phyloP scores from a whole-genome alignment of 2,329 filamentous ascomycete species.

The Penicillium corylophilum region DNA sequence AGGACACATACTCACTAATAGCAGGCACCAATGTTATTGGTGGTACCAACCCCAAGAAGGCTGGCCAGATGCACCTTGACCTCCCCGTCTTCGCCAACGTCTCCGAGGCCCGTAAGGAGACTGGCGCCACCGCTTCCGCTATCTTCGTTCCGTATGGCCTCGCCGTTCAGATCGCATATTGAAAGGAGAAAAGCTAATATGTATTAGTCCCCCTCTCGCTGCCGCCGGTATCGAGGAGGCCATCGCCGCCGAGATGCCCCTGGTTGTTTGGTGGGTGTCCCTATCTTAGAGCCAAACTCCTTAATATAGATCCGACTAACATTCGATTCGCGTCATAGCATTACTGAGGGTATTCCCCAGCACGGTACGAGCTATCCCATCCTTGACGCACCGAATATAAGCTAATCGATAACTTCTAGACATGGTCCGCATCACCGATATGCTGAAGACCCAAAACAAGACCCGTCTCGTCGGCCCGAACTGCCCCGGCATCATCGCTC shows the following conservation, averaged over 20 bases:
- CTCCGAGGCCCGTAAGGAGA: constrained; percentile 81
- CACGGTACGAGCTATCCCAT: constrained; percentile 65
- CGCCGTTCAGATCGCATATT: constrained; percentile 1
- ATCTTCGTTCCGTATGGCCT: constrained; percentile 85
- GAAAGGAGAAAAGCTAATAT: constrained; percentile 20
- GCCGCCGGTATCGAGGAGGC: constrained; percentile 97
- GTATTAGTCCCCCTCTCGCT: constrained; percentile 76
- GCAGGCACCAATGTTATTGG: constrained; percentile 94
- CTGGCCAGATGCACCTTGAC: constrained; percentile 82
- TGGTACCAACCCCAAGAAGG: constrained; percentile 99
- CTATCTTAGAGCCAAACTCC: constrained; percentile 5
- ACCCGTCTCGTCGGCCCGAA: constrained; percentile 95
- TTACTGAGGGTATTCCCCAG: constrained; percentile 96
- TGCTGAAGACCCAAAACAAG: constrained; percentile 96
- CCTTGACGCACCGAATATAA: not conserved
- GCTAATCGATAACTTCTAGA: constrained; percentile 53
- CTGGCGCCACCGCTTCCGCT: constrained; percentile 84
- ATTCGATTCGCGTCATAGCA: constrained; percentile 45
- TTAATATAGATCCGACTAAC: constrained; percentile 12
- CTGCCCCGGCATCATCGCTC: constrained; percentile 95
- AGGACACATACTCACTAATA: constrained; percentile 22
- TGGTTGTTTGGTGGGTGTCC: constrained; percentile 73
- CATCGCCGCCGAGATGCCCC: constrained; percentile 84
- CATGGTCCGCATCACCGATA: constrained; percentile 98
- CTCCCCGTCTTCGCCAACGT: constrained; percentile 93